Percentiles rank a stretch among this genome's conserved stretches.
Conservation (phyloP, 148 eudicot genomes). For the Rheum nobile region DNA sequence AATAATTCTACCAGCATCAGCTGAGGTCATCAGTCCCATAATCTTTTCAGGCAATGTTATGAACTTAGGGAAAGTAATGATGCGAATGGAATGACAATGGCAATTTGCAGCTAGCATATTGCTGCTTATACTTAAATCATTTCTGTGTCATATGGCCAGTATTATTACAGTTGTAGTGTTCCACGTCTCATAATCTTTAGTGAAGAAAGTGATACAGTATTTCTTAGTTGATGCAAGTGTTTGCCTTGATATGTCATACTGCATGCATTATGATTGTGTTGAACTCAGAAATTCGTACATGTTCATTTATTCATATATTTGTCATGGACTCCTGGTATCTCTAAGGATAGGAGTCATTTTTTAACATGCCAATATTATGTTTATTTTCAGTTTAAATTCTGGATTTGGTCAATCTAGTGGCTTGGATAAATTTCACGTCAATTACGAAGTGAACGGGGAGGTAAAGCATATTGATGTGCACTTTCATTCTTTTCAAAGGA, state of each 20-base stretch:
- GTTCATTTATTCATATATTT: not conserved
- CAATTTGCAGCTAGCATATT: not conserved
- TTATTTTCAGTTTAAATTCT: conserved; percentile 23
- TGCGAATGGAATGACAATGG: not conserved
- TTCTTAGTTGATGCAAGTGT: too few species aligned
- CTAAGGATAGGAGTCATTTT: not conserved
- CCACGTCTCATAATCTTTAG: not conserved
- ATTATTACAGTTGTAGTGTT: not conserved
- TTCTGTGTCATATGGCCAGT: not conserved
- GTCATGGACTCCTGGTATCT: not conserved
- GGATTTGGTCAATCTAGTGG: conserved; percentile 33
- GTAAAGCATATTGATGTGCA: too few species aligned
- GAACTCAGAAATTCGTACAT: not conserved
- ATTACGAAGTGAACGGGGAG: conserved; percentile 76
- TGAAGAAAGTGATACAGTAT: too few species aligned
- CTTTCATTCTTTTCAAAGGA: too few species aligned
- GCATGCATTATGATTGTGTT: not conserved
- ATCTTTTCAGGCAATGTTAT: not conserved
- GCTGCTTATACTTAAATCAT: not conserved
- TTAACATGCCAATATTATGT: not conserved
- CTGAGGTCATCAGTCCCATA: not conserved
- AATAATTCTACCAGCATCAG: not conserved
- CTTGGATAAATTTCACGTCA: conserved; percentile 26
- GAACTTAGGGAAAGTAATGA: not conserved
- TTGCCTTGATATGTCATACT: not conserved